phyloP scores from a whole-genome alignment of 1,284 basidiomycete genomes.

The Sphaerobolus stellatus region DNA sequence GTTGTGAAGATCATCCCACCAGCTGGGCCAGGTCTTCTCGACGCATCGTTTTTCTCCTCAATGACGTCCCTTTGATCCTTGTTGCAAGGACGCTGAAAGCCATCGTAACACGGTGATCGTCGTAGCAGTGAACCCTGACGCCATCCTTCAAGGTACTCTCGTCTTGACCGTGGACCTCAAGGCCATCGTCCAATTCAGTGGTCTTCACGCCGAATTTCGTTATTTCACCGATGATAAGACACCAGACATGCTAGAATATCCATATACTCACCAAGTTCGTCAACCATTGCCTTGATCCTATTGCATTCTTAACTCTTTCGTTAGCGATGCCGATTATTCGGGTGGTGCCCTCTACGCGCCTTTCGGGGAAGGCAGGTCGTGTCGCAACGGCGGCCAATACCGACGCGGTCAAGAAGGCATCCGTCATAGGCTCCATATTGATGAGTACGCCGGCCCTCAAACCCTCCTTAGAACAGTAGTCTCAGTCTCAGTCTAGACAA shows the following conservation, averaged over 20 bases:
- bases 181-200: conserved; percentile 89
- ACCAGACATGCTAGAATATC: neutral
- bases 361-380: conserved; percentile 41
- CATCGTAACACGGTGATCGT: conserved; percentile 99
- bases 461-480: conserved; percentile 88
- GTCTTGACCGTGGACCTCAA: conserved; percentile 84
- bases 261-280: conserved; percentile 73
- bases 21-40: conserved; percentile 99
- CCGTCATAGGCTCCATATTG: conserved; percentile 99
- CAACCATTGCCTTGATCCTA: conserved; percentile 94
- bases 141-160: conserved; percentile 62
- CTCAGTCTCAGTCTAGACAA: conserved; percentile 83
- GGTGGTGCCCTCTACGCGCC: conserved; percentile 47
- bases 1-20: conserved; percentile 98
- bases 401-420: conserved; percentile 95
- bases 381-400: conserved; percentile 87
- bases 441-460: conserved; percentile 82
- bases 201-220: conserved; percentile 95
- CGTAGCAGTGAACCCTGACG: conserved; percentile 89
- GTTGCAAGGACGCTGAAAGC: conserved; percentile 90
- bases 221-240: no score
- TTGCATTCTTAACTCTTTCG: conserved; percentile 98
- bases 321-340: conserved; percentile 96
- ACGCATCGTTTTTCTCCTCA: conserved; percentile 98
- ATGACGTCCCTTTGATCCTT: conserved; percentile 76